These are phyloP conservation scores for Talaromyces thailandensis DNA, from an alignment of 495 filamentous ascomycete species.

Conservation along the genomic window DNA sequence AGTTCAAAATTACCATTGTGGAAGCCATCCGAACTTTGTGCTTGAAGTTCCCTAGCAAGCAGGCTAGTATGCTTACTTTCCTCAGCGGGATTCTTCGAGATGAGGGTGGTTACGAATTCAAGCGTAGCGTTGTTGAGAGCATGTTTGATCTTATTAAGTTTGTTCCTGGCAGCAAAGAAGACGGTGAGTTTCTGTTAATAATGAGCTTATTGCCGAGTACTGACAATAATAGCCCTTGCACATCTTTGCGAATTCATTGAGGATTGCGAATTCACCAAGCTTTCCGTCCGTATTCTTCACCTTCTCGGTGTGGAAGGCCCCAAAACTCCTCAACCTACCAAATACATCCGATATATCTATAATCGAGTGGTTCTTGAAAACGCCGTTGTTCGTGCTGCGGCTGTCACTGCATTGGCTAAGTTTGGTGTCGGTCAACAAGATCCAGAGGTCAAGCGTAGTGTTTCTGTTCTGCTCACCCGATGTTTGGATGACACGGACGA, in stretches of 20 bases:
- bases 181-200: constrained; percentile 40
- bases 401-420: constrained; percentile 91
- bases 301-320: constrained; percentile 90
- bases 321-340: constrained; percentile 90
- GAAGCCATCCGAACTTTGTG: constrained; percentile 95
- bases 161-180: constrained; percentile 94
- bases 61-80: constrained; percentile 95
- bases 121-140: constrained; percentile 94
- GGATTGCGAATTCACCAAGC: constrained; percentile 98
- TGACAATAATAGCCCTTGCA: constrained; percentile 54
- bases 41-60: constrained; percentile 96
- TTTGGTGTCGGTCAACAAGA: constrained; percentile 97
- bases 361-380: constrained; percentile 98
- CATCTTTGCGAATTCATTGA: constrained; percentile 99
- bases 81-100: constrained; percentile 89
- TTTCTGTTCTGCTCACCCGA: constrained; percentile 82
- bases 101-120: constrained; percentile 97
- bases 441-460: constrained; percentile 89
- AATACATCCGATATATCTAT: constrained; percentile 99
- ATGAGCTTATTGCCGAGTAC: constrained; percentile 8
- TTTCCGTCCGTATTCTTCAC: constrained; percentile 91
- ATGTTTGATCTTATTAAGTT: constrained; percentile 99
- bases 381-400: constrained; percentile 88
- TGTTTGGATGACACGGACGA: constrained; percentile 97
- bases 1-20: constrained; percentile 99